Percentiles rank a stretch among this genome's conserved stretches.
Conservation (phyloP, 768 basidiomycete genomes). For the Ramaria rubella region DNA sequence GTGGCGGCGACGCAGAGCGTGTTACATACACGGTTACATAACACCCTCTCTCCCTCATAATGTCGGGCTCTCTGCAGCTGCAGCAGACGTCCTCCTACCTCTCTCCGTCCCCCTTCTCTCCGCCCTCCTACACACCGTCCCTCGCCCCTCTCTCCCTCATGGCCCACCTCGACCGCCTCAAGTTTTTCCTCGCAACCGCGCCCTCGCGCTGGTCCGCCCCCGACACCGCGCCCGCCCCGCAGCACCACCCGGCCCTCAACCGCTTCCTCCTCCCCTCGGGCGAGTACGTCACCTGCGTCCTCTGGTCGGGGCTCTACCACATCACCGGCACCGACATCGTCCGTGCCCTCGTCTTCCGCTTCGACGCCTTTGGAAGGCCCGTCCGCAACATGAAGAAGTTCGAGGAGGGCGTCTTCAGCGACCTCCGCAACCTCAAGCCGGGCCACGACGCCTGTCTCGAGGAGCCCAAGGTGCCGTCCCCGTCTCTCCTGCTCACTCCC, state of each 20-base stretch:
- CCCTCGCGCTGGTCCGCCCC: slow-evolving; percentile 60
- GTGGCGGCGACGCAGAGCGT: no score
- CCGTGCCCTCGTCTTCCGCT: slow-evolving; percentile 87
- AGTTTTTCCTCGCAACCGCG: slow-evolving; percentile 83
- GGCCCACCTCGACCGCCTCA: slow-evolving; percentile 73
- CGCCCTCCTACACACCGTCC: not conserved
- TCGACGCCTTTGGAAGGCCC: slow-evolving; percentile 76
- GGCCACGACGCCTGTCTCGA: slow-evolving; percentile 89
- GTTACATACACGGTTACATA: no score
- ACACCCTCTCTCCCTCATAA: not conserved
- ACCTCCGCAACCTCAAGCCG: slow-evolving; percentile 89
- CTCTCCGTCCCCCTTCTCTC: not conserved
- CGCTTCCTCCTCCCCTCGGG: slow-evolving; percentile 83
- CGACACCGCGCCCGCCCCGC: slow-evolving; percentile 21
- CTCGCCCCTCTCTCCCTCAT: slow-evolving; percentile 54
- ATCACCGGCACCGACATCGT: slow-evolving; percentile 98
- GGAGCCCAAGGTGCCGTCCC: slow-evolving; percentile 77
- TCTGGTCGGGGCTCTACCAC: slow-evolving; percentile 88
- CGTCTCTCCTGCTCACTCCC: not conserved
- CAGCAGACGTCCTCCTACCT: not conserved
- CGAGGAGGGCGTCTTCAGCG: slow-evolving; percentile 93
- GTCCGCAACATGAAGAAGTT: slow-evolving; percentile 95
- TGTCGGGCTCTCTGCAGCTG: no score
- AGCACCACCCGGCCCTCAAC: slow-evolving; percentile 69
- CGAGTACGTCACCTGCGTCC: slow-evolving; percentile 76